These are phyloP conservation scores for Alloteropsis angusta DNA, from an alignment of 202 grass and related monocot species.

Conservation along the genomic window DNA sequence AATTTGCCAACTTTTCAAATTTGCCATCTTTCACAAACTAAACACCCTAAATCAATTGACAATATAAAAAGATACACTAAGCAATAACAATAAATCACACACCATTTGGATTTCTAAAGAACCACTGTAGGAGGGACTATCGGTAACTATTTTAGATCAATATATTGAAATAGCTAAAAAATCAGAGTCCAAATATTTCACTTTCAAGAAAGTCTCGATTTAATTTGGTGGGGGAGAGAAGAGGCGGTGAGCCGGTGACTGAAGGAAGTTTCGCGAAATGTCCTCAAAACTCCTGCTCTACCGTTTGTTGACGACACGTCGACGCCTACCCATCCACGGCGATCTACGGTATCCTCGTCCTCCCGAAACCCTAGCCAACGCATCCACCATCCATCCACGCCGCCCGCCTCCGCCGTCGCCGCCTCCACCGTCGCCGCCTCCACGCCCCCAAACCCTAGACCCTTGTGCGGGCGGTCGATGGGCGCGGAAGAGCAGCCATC, in stretches of 20 bases:
- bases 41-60: too few species aligned
- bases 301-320: too few species aligned
- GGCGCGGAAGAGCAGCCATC: background rate
- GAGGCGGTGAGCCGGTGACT: background rate
- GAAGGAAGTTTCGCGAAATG: background rate
- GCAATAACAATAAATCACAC: too few species aligned
- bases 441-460: background rate
- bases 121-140: too few species aligned
- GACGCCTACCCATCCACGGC: background rate
- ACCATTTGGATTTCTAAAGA: too few species aligned
- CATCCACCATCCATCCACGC: background rate
- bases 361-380: background rate
- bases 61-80: too few species aligned
- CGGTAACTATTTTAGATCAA: too few species aligned
- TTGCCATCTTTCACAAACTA: too few species aligned
- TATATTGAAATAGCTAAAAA: too few species aligned
- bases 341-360: background rate
- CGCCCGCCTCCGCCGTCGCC: background rate
- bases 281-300: background rate
- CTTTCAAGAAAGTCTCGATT: too few species aligned
- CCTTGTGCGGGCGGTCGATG: slow-evolving; percentile 14
- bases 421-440: background rate
- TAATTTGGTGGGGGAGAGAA: too few species aligned
- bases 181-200: background rate
- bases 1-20: too few species aligned